These are phyloP conservation scores for Kingdonia uniflora DNA, from an alignment of 164 flowering plant genomes.

Conservation along the genomic window DNA sequence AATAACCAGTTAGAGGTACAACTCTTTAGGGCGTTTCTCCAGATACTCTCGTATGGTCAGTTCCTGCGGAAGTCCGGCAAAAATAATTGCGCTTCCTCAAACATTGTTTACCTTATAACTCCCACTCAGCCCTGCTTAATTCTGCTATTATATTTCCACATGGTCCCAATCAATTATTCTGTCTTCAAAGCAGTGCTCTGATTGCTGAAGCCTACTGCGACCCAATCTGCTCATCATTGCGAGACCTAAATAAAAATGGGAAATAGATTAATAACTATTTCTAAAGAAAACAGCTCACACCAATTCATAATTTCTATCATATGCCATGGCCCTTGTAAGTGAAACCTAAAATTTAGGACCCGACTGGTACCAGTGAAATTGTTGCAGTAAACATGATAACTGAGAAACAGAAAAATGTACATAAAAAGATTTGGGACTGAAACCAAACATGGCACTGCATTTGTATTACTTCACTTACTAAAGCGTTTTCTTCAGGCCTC, in stretches of 20 bases:
- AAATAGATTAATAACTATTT: background rate
- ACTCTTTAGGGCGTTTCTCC: too few relatives aligned
- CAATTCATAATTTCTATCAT: conserved; percentile 1
- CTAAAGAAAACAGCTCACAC: background rate
- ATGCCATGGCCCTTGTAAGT: too few relatives aligned
- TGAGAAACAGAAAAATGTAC: background rate
- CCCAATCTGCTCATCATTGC: conserved; percentile 72
- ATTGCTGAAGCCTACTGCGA: conserved; percentile 42
- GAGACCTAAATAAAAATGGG: conserved; percentile 44
- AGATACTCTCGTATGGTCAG: too few relatives aligned
- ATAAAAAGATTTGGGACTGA: background rate
- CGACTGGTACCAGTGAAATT: too few relatives aligned
- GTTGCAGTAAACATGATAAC: too few relatives aligned
- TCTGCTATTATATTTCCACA: conserved; percentile 13
- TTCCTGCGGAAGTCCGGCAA: too few relatives aligned
- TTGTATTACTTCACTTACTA: background rate
- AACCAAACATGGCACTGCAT: background rate
- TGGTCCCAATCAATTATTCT: conserved; percentile 29
- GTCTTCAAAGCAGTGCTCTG: conserved; percentile 38
- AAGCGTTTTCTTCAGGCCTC: too few relatives aligned
- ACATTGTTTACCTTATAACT: too few relatives aligned
- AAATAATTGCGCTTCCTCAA: too few relatives aligned
- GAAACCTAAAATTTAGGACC: too few relatives aligned
- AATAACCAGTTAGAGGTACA: too few relatives aligned
- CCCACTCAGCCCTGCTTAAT: too few relatives aligned